Base-by-base conservation (phyloP, 1,284 basidiomycete genomes). In the Rhodotorula sp. region DNA sequence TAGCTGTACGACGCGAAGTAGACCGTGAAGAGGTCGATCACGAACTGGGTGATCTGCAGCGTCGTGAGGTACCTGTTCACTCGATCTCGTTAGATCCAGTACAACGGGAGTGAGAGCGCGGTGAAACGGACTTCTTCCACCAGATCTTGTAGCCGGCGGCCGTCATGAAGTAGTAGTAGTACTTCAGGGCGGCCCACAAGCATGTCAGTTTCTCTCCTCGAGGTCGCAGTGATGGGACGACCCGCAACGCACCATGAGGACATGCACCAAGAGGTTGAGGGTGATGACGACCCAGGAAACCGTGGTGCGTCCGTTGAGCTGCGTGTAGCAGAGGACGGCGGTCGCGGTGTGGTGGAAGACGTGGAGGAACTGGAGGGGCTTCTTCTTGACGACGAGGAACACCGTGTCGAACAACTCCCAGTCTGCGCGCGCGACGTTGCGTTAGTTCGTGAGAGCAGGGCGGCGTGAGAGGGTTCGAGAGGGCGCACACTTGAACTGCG, bases 341-440 rank as follows among this genome's bases (percentile, higher is more conserved):
- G 95, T 98, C n/a, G 94, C 95, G 71, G 94, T 92, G 84, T 98
- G 95, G 81, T 98, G 95, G 85, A 96, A 98, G 76, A 98, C 94
- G 81, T 99, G 95, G 74, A 99, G 84, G 84, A 98, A 98, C 91
- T 95, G 77, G 64, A 98, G 85, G 37, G 92, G 92, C 83, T 98
- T 97, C 86, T 97, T 97, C 87, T 97, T 98, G 78, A 95, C 83
- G n/a, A 92, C 91, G 76, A 99, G 87, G 86, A 98, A 98, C 74
- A 96, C 86, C 10, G 95, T 97, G 84, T 98, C 95, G 71, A 95
- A 81, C 68, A 97, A 87, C 83, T 98, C 94, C 73, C 94, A 74
- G 74, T 73, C 72, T 71, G 70, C 53, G 30, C 9, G 66, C 67
- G 71, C 65, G 30, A 24, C 9, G n/a, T 26, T 30, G 30, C 24